A percentile compares a stretch with the other conserved stretches of the same genome.
phyloP scores from a whole-genome alignment of 192 early-diverging fungal species.

The Podila verticillata region DNA sequence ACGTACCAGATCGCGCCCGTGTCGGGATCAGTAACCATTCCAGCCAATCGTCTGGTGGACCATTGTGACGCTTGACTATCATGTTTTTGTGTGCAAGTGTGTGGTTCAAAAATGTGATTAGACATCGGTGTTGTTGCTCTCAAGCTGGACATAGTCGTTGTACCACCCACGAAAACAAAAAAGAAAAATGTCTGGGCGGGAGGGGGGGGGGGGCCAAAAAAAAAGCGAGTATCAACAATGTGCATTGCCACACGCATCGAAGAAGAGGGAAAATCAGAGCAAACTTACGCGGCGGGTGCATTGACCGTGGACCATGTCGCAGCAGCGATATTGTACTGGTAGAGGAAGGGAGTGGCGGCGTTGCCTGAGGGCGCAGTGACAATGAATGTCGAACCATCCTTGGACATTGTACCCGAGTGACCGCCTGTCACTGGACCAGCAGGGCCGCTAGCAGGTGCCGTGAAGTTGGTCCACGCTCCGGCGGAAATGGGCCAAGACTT shows the following conservation, averaged over 20 bases:
- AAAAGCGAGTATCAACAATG: not conserved
- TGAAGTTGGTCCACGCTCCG: conserved; percentile 22
- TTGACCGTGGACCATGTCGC: conserved; percentile 17
- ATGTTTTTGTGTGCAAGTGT: too few relatives aligned
- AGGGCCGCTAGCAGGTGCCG: not conserved
- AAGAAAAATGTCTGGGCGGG: too few relatives aligned
- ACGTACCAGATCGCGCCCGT: conserved; percentile 14
- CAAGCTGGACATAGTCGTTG: not conserved
- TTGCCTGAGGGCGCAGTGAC: conserved; percentile 28
- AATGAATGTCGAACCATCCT: conserved; percentile 16
- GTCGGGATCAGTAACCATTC: conserved; percentile 18
- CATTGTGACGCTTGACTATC: conserved; percentile 33
- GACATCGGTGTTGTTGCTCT: not conserved
- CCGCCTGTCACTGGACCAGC: not conserved
- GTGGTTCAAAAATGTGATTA: not conserved
- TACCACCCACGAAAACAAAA: not conserved
- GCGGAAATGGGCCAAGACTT: conserved; percentile 15
- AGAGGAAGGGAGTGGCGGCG: conserved; percentile 9
- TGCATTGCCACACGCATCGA: not conserved
- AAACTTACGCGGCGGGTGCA: conserved; percentile 39
- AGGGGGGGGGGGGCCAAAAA: not conserved
- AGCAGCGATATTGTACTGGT: conserved; percentile 12
- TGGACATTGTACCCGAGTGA: conserved; percentile 24
- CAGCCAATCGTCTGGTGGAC: conserved; percentile 6
- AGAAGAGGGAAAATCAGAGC: not conserved